Evolutionary conservation across 495 filamentous ascomycete genomes (phyloP).

Genomic region (Aspergillus affinis): DNA sequence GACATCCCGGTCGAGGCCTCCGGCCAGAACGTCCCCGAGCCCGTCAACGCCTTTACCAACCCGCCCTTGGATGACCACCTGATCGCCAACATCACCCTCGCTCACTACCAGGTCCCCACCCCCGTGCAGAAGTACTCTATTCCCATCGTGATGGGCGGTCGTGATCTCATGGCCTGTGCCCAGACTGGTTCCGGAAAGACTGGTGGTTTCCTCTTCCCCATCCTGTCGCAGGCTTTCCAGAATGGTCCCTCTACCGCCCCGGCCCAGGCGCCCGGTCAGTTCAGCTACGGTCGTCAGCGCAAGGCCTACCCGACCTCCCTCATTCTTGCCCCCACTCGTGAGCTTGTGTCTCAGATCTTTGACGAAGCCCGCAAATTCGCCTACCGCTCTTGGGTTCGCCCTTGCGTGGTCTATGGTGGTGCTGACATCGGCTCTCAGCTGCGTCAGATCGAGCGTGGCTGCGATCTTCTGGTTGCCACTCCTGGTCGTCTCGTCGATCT

Average conservation of each 20-base stretch:
- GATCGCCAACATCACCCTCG: conserved; percentile 84
- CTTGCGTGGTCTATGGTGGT: conserved; percentile 98
- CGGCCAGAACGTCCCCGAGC: conserved; percentile 89
- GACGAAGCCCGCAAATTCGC: conserved; percentile 97
- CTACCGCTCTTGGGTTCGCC: conserved; percentile 97
- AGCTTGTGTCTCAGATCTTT: conserved; percentile 97
- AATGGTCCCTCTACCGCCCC: conserved; percentile 75
- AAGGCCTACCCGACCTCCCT: conserved; percentile 96
- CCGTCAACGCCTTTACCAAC: conserved; percentile 85
- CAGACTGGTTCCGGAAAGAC: conserved; percentile 99
- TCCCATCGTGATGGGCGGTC: conserved; percentile 92
- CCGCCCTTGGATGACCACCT: conserved; percentile 93
- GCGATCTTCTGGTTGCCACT: conserved; percentile 95
- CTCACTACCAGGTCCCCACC: conserved; percentile 90
- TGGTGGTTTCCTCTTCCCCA: conserved; percentile 98
- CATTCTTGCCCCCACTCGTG: conserved; percentile 93
- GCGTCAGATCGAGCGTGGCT: conserved; percentile 95
- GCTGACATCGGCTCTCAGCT: conserved; percentile 97
- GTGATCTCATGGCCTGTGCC: conserved; percentile 98
- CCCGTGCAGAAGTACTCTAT: conserved; percentile 99
- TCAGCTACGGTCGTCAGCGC: conserved; percentile 78
- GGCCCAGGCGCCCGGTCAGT: conserved; percentile 54
- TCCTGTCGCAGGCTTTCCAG: conserved; percentile 91
- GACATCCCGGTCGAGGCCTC: conserved; percentile 98
- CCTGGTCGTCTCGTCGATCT: conserved; percentile 96